phyloP scores from a whole-genome alignment of 108 stramenopile species.

The Skeletonema tropicum region DNA sequence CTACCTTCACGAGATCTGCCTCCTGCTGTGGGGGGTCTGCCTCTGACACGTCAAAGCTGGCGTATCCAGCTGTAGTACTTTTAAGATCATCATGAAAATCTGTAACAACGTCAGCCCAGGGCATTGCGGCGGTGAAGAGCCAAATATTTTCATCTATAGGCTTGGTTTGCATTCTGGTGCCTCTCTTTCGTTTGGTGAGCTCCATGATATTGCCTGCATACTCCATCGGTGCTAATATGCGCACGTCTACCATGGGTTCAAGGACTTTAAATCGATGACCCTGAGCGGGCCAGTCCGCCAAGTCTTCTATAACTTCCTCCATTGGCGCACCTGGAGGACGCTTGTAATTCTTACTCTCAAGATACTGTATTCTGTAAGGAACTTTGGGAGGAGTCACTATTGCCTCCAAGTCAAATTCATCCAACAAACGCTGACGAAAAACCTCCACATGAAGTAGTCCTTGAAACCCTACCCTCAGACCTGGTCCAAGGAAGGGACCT shows the following conservation, averaged over 20 bases:
- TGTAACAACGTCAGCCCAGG: conserved; percentile 91
- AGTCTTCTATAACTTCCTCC: conserved; percentile 83
- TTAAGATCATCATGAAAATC: conserved; percentile 89
- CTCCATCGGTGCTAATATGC: conserved; percentile 81
- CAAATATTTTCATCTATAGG: conserved; percentile 86
- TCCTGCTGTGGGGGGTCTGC: conserved; percentile 69
- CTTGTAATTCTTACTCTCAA: conserved; percentile 86
- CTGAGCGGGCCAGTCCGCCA: conserved; percentile 70
- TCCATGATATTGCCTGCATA: conserved; percentile 91
- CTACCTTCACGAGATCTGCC: conserved; percentile 91
- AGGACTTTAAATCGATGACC: conserved; percentile 77
- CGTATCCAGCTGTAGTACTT: conserved; percentile 78
- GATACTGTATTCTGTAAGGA: conserved; percentile 85
- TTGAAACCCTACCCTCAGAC: conserved; percentile 95
- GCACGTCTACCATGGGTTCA: conserved; percentile 83
- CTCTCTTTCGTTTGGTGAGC: conserved; percentile 79
- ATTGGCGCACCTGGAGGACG: conserved; percentile 70
- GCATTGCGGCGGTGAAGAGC: conserved; percentile 83
- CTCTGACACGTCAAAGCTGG: conserved; percentile 75
- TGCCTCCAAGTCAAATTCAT: conserved; percentile 96
- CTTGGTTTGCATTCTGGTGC: conserved; percentile 66
- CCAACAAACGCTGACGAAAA: conserved; percentile 92
- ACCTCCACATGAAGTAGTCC: conserved; percentile 98
- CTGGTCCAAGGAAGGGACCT: conserved; percentile 90
- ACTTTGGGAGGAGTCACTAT: conserved; percentile 98